A percentile compares a stretch with the other conserved stretches of the same genome.
phyloP scores from a whole-genome alignment of 78 protist genomes.

The Polysphondylium violaceum region DNA sequence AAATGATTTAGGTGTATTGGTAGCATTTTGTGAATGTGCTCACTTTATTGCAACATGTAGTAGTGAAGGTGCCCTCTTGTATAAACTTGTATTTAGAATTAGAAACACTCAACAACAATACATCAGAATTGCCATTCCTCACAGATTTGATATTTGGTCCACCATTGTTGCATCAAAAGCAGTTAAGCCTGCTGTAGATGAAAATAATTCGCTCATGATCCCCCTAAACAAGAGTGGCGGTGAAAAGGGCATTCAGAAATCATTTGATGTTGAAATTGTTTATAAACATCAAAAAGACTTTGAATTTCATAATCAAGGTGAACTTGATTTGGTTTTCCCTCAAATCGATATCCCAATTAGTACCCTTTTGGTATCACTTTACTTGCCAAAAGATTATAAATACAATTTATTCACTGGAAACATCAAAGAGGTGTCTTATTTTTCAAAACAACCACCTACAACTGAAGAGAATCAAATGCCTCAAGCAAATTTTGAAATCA shows the following conservation, averaged over 20 bases:
- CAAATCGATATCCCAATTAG: conserved; percentile 68
- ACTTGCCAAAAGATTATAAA: conserved; percentile 23
- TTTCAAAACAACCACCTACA: background rate
- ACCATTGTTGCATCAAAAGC: conserved; percentile 29
- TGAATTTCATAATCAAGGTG: conserved; percentile 7
- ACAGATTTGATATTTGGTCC: conserved; percentile 63
- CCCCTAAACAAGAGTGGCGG: conserved; percentile 53
- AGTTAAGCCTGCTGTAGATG: conserved; percentile 68
- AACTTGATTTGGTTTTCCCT: conserved; percentile 8
- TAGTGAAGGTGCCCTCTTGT: conserved; percentile 48
- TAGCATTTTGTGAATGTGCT: conserved; percentile 57
- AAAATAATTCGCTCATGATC: conserved; percentile 43
- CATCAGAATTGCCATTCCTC: conserved; percentile 57
- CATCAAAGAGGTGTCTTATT: conserved; percentile 20
- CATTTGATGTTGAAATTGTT: conserved; percentile 38
- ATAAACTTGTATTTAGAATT: conserved; percentile 38
- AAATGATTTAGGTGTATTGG: conserved; percentile 32
- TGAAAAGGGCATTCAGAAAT: conserved; percentile 29
- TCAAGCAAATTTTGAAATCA: background rate
- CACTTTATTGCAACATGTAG: conserved; percentile 41
- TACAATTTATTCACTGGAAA: conserved; percentile 34
- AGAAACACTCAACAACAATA: conserved; percentile 70
- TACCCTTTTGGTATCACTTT: background rate
- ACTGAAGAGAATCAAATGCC: background rate
- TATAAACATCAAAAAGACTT: conserved; percentile 35